A percentile compares a stretch with the other conserved stretches of the same genome.
These are phyloP conservation scores for Apiospora pterosperma DNA, from an alignment of 2,329 filamentous ascomycete genomes.

Conservation along the genomic window DNA sequence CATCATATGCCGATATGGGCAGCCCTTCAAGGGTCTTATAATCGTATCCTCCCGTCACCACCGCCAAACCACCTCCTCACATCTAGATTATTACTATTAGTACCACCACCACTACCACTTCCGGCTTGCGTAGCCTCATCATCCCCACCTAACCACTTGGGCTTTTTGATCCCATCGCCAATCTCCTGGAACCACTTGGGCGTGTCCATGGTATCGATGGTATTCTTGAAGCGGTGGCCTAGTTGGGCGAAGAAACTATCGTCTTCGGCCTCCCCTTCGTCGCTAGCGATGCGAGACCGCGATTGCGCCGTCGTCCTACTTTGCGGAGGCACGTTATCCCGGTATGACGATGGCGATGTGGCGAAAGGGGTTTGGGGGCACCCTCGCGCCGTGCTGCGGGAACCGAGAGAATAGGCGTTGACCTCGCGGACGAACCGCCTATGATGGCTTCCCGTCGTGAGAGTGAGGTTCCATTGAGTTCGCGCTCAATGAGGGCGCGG, in stretches of 20 bases:
- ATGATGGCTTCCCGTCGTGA: slow-evolving; percentile 44
- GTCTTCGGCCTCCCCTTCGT: slow-evolving; percentile 61
- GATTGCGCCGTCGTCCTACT: slow-evolving; percentile 23
- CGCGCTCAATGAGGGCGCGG: slow-evolving; percentile 82
- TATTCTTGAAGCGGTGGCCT: slow-evolving; percentile 84
- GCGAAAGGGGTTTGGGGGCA: slow-evolving; percentile 39
- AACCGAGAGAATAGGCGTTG: slow-evolving; percentile 46
- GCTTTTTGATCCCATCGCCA: slow-evolving; percentile 66
- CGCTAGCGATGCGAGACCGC: slow-evolving; percentile 29
- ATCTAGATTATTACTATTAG: slow-evolving; percentile 28
- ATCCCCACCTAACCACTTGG: slow-evolving; percentile 74
- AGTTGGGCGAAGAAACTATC: slow-evolving; percentile 83
- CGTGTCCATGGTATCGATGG: slow-evolving; percentile 76
- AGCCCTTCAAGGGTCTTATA: slow-evolving; percentile 12
- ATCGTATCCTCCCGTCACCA: slow-evolving; percentile 37
- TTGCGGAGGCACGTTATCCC: slow-evolving; percentile 21
- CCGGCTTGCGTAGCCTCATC: slow-evolving; percentile 34
- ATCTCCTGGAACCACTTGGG: slow-evolving; percentile 81
- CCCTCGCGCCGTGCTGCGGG: slow-evolving; percentile 36
- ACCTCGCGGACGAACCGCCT: slow-evolving; percentile 29
- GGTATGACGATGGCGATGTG: slow-evolving; percentile 33
- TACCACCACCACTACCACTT: slow-evolving; percentile 23
- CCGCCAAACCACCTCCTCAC: slow-evolving; percentile 59
- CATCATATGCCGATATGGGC: neutral
- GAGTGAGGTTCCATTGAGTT: slow-evolving; percentile 64